phyloP scores from a whole-genome alignment of 2,329 filamentous ascomycete species.

The Emergomyces africanus region DNA sequence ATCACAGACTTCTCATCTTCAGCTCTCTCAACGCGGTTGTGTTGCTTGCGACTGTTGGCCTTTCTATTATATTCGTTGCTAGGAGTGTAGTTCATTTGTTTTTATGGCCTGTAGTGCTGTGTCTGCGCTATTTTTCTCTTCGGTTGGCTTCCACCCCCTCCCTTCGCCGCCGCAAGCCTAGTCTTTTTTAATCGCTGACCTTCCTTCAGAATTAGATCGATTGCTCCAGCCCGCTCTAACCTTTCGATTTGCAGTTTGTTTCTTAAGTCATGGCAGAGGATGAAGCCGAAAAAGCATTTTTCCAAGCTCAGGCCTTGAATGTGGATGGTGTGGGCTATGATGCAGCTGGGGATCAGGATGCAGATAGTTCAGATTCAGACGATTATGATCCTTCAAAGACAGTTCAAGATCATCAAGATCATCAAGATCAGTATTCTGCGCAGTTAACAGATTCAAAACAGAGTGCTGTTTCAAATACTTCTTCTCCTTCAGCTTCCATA shows the following conservation, averaged over 20 bases:
- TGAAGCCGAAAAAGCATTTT: constrained; percentile 42
- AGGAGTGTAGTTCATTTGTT: neutral
- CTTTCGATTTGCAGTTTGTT: neutral
- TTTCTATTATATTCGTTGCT: neutral
- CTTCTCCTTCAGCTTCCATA: constrained; percentile 15
- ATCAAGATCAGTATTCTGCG: constrained; percentile 29
- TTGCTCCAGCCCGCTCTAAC: neutral
- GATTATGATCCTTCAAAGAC: constrained; percentile 43
- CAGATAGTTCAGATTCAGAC: constrained; percentile 43
- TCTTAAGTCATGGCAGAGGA: constrained; percentile 36
- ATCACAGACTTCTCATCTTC: neutral
- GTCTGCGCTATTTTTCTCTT: too few species aligned
- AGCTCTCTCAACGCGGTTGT: neutral
- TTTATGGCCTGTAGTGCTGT: neutral
- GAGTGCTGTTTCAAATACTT: constrained; percentile 16
- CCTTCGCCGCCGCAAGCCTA: neutral
- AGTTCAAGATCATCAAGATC: constrained; percentile 29
- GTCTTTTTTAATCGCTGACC: neutral
- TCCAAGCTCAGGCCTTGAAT: constrained; percentile 36
- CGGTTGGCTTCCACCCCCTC: neutral
- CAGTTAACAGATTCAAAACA: constrained; percentile 20
- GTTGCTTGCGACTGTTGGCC: neutral
- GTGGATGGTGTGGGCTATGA: constrained; percentile 26
- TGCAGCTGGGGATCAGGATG: constrained; percentile 36
- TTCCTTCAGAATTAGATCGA: neutral